Percentiles rank a stretch among this genome's conserved stretches.
Conservation (phyloP, 176 grass and related monocot genomes). For the Musa acuminata region DNA sequence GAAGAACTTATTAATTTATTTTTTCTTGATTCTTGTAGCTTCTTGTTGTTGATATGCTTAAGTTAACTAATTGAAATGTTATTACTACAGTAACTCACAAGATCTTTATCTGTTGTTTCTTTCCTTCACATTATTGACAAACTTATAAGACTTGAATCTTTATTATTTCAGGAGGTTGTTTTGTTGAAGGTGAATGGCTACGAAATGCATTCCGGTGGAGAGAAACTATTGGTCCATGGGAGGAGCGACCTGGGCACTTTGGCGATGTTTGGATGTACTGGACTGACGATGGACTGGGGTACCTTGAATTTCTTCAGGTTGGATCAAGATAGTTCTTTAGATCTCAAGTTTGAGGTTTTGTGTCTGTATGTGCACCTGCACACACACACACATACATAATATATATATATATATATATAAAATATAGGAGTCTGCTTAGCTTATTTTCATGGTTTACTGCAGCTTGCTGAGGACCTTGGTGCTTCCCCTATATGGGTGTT, state of each 20-base stretch:
- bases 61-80: background rate
- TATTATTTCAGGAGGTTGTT: conserved; percentile 64
- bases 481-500: conserved; percentile 80
- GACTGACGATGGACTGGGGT: conserved; percentile 95
- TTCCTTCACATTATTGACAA: background rate
- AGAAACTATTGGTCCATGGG: conserved; percentile 68
- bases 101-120: background rate
- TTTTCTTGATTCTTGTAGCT: background rate
- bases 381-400: no score
- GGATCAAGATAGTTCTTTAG: conserved; percentile 3
- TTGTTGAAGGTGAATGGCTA: conserved; percentile 67
- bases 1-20: background rate
- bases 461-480: conserved; percentile 80
- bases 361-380: no score
- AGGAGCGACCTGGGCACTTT: conserved; percentile 89
- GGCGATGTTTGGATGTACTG: conserved; percentile 91
- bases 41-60: background rate
- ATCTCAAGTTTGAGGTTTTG: background rate
- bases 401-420: no score
- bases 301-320: conserved; percentile 94
- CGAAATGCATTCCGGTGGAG: conserved; percentile 87
- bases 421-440: background rate
- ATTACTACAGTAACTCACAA: background rate
- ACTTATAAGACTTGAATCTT: background rate
- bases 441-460: conserved; percentile 19